Conservation (phyloP, 139 green algal species). For the Penium margaritaceum region DNA sequence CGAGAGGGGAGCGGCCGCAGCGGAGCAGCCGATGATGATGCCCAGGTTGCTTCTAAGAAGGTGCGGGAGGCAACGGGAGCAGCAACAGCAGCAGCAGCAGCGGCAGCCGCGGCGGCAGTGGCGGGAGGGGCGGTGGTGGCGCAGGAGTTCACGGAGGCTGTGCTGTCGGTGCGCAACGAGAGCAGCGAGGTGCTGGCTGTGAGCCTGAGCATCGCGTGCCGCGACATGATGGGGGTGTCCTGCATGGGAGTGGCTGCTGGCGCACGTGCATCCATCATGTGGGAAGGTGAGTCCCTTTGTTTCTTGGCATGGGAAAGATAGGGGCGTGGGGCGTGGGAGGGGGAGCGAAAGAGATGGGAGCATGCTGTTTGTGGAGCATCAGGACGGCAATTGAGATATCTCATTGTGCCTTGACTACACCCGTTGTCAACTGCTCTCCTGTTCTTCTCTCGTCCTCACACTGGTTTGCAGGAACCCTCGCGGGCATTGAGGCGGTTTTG, state of each 20-base stretch:
- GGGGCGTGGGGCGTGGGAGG: too few species aligned
- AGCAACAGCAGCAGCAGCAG: not conserved
- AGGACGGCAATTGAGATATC: too few species aligned
- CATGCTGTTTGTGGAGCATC: too few species aligned
- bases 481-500: not conserved
- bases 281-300: conserved; percentile 40
- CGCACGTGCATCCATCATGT: conserved; percentile 20
- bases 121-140: conserved; percentile 15
- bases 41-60: not conserved
- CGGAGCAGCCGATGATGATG: not conserved
- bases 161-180: conserved; percentile 31
- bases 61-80: not conserved
- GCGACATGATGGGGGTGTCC: conserved; percentile 27
- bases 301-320: too few species aligned
- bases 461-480: not conserved
- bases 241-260: conserved; percentile 22
- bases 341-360: too few species aligned
- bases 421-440: too few species aligned
- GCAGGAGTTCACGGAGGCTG: conserved; percentile 33
- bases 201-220: conserved; percentile 27
- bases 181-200: conserved; percentile 6
- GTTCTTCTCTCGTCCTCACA: not conserved
- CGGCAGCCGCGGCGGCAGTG: not conserved
- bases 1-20: not conserved
- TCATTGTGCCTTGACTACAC: not conserved